Conservation (phyloP, 2,329 filamentous ascomycete species). For the Verticillium nonalfalfae region DNA sequence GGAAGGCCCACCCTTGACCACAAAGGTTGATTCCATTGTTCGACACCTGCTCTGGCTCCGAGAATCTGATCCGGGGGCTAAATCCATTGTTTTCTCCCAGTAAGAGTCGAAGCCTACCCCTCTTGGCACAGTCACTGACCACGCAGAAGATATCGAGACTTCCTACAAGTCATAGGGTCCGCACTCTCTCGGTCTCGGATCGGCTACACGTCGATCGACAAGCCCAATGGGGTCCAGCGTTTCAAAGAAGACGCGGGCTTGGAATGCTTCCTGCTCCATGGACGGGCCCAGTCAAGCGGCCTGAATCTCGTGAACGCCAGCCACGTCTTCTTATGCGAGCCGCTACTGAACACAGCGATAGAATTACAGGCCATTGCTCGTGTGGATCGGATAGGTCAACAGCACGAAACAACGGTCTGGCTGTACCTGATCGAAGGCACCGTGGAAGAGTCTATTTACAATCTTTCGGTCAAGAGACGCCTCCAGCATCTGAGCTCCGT, state of each 20-base stretch:
- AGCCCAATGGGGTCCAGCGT: slow-evolving; percentile 58
- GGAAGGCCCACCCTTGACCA: slow-evolving; percentile 68
- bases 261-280: slow-evolving; percentile 85
- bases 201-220: slow-evolving; percentile 64
- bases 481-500: slow-evolving; percentile 65
- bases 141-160: slow-evolving; percentile 56
- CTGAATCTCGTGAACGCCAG: slow-evolving; percentile 89
- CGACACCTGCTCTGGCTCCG: slow-evolving; percentile 84
- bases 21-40: slow-evolving; percentile 79
- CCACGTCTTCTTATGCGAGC: slow-evolving; percentile 92
- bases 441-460: slow-evolving; percentile 87
- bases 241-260: slow-evolving; percentile 70
- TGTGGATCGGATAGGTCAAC: slow-evolving; percentile 90
- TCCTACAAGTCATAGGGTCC: slow-evolving; percentile 64
- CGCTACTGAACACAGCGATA: slow-evolving; percentile 85
- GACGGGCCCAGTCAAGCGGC: slow-evolving; percentile 80
- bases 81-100: slow-evolving; percentile 92
- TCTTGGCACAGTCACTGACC: slow-evolving; percentile 5
- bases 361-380: slow-evolving; percentile 93
- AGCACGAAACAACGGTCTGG: slow-evolving; percentile 85
- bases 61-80: slow-evolving; percentile 75
- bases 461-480: slow-evolving; percentile 73
- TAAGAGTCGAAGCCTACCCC: slow-evolving; percentile 16
- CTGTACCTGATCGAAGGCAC: slow-evolving; percentile 89
- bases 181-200: slow-evolving; percentile 71